Evolutionary conservation across 208 protist genomes (phyloP), one percentile per base, ranked within the genome.

Genomic region (Dictyostelium gargantuum): DNA sequence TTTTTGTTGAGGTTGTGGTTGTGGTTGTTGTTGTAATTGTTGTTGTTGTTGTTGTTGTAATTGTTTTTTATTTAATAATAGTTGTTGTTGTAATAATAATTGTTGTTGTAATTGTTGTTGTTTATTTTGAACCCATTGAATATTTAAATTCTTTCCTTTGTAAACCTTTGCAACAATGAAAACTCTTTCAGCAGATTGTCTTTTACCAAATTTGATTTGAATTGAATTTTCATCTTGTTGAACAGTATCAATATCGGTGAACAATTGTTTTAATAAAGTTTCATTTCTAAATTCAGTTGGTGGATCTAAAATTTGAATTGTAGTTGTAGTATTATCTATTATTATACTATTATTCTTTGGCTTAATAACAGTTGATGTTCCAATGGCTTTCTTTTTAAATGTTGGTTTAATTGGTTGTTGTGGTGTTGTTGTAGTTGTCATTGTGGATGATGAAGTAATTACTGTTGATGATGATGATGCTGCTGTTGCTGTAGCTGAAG

Each of bases 161-260:
- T 54, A 85, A 44, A 44, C 13, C 26, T 85, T 85, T 3, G 80
- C 80, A 23, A 85, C 80, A 23, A 85, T 26, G 54, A 85, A 85
- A 35, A 85, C 70, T 70, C 82, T 76, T 79, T 89, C 68, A 21
- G 82, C 82, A 40, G 70, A 89, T 42, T 9, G 11, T 68, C 82
- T 46, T 68, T 89, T 89, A 46, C 21, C 19, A 76, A 89, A 89
- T 52, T 89, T 76, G 29, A 89, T 89, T 77, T 79, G 68, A 52
- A 89, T 48, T 38, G 44, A 38, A 42, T 58, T 42, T 2, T 76
- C 50, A 11, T 26, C 56, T 26, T 21, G 29, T 5, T 2, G 9
- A 29, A 89, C n/a, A 10, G 21, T 19, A 21, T n/a, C 23, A 9
- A 89, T 79, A 50, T 89, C 70, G 3, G 82, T 21, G 21, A 89